Evolutionary conservation across 352 stramenopile genomes (phyloP), one percentile per base, ranked within the genome.

Genomic region (Halophytophthora polymorphica): DNA sequence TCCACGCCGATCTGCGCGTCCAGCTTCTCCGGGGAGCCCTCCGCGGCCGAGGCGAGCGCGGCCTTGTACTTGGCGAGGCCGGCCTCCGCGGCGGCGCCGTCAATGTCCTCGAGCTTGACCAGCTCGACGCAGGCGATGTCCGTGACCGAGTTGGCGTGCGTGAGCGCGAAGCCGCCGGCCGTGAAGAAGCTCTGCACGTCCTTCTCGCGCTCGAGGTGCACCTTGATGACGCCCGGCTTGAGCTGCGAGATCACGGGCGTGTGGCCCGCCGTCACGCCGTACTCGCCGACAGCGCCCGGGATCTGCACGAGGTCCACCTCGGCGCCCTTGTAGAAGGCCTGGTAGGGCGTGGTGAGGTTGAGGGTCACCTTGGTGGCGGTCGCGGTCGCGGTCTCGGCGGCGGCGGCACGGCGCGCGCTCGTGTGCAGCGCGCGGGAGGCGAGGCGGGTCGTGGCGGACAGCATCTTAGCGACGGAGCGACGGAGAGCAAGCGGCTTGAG

Each of bases 161-260:
- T 98, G 56, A 99, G 73, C 34, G 96, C 93, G 61, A 98, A 98
- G 60, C 96, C 96, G 57, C 95, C 96, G 31, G 93, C 81, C 51
- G 98, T 97, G 81, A 99, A 99, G 78, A 98, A 99, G 70, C 96
- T 98, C 72, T 98, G 93, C 33, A 93, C 71, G 43, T 91, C 78
- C 69, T 85, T 86, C 61, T 91, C 83, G 48, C 80, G 75, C 58
- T 90, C 75, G 33, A 90, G 67, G 69, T 93, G 83, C 41, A 93
- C 83, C 64, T 89, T 88, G 59, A 93, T 90, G 42, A 98, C 85
- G 49, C 96, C 96, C 14, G 96, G 93, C 83, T 99, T 99, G 56
- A 99, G 81, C 71, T 99, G 93, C 41, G 94, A 85, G 38, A 99
- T 91, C 58, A 98, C 93, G 35, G 96, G 93, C 56, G 96, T 93